A percentile compares a stretch with the other conserved stretches of the same genome.
phyloP scores from a whole-genome alignment of 1,284 basidiomycete genomes.

The Naganishia sp. region DNA sequence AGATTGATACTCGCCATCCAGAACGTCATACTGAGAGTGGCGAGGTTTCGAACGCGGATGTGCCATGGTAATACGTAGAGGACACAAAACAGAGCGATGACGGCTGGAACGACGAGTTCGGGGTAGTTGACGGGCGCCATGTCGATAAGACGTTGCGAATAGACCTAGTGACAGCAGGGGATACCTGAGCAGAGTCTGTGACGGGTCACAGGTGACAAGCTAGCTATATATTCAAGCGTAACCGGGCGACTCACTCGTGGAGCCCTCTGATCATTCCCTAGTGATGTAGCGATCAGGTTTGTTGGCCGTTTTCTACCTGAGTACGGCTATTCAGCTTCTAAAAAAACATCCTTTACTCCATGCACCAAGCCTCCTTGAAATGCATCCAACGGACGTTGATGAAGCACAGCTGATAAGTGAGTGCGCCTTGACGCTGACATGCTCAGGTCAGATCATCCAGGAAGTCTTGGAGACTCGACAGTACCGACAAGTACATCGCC shows the following conservation, averaged over 20 bases:
- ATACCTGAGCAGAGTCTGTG: too few species aligned
- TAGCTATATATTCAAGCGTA: neutral
- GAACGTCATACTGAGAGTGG: constrained; percentile 47
- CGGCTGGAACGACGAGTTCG: constrained; percentile 39
- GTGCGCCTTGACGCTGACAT: too few species aligned
- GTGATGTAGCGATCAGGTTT: too few species aligned
- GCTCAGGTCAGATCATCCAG: too few species aligned
- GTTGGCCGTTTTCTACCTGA: neutral
- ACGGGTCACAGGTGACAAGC: neutral
- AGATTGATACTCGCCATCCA: constrained; percentile 46
- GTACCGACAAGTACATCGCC: too few species aligned
- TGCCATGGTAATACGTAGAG: constrained; percentile 49
- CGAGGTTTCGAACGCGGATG: constrained; percentile 44
- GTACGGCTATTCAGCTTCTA: neutral
- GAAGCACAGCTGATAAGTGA: too few species aligned
- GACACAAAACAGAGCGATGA: constrained; percentile 39
- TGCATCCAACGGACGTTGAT: too few species aligned
- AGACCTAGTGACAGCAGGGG: neutral
- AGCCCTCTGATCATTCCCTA: too few species aligned
- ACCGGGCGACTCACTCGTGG: neutral
- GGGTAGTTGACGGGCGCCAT: constrained; percentile 26
- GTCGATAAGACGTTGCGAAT: constrained; percentile 7
- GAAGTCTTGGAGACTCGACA: too few species aligned
- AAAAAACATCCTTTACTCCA: neutral
- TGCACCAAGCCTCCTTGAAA: neutral